Percentiles rank a stretch among this genome's conserved stretches.
Evolutionary conservation across 2,329 filamentous ascomycete genomes (phyloP).

Genomic region (Cryphonectria japonica): DNA sequence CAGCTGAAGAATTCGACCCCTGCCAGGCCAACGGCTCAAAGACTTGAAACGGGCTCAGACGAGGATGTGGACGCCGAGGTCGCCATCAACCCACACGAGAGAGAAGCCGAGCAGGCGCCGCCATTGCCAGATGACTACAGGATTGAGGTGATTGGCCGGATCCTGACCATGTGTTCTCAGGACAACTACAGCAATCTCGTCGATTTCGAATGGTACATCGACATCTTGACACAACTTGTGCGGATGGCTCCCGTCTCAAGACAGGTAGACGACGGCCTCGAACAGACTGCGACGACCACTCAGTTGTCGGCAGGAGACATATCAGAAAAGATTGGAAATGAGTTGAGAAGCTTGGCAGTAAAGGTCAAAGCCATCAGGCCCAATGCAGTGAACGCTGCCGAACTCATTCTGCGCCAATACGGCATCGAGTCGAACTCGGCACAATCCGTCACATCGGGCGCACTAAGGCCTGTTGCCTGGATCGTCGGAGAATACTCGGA

Average conservation of each 20-base stretch:
- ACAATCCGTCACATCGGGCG: constrained; percentile 63
- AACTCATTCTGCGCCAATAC: constrained; percentile 69
- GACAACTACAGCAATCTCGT: constrained; percentile 84
- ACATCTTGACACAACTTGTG: constrained; percentile 83
- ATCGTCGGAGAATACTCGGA: constrained; percentile 85
- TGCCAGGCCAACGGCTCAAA: constrained; percentile 15
- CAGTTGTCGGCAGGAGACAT: constrained; percentile 50
- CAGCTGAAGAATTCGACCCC: constrained; percentile 72
- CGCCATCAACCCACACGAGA: constrained; percentile 41
- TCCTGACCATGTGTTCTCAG: constrained; percentile 86
- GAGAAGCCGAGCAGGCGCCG: constrained; percentile 49
- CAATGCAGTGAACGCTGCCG: constrained; percentile 81
- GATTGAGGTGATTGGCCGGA: constrained; percentile 77
- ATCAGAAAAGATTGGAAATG: constrained; percentile 75
- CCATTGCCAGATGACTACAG: constrained; percentile 86
- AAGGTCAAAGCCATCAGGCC: constrained; percentile 83
- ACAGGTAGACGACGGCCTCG: constrained; percentile 43
- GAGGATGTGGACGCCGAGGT: constrained; percentile 57
- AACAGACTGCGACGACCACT: constrained; percentile 36
- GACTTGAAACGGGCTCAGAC: constrained; percentile 44
- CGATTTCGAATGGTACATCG: constrained; percentile 98
- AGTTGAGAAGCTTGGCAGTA: constrained; percentile 88
- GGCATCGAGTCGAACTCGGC: constrained; percentile 56
- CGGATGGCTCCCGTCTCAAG: constrained; percentile 64
- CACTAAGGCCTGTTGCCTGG: constrained; percentile 80